Evolutionary conservation across 345 rosid genomes (phyloP), one percentile per base, ranked within the genome.

Genomic region (Citrus medica): DNA sequence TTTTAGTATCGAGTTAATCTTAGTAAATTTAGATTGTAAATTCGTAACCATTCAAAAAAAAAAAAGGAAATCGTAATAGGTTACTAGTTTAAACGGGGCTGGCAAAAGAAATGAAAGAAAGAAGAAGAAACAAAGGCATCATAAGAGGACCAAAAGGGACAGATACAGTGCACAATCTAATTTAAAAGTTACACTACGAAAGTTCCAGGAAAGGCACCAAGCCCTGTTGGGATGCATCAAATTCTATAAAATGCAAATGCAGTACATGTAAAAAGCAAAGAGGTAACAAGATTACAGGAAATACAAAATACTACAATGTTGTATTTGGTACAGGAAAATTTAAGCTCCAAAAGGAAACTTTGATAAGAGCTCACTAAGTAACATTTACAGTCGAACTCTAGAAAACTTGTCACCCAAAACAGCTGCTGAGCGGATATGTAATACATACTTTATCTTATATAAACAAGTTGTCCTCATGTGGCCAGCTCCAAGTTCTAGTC

Each of bases 301-400:
- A 35, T 66, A 35, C 63, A 16, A 64, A 75, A 27, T 32, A 17
- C 55, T 30, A 25, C 35, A 27, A 27, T 62, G 22, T 63, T 46
- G 28, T 63, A 27, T 35, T 10, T 42, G 42, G 53, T 75, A 75
- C 62, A 64, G 16, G 73, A 78, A 67, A 59, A 84, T 55, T 63
- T 67, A 81, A 78, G 51, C 72, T 62, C 64, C 9, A 35, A 53
- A 53, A 33, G 53, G 32, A 58, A 71, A 72, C 77, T 21, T 24
- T 42, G 58, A 27, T 10, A 35, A 19, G 69, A 76, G 77, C 78
- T 65, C 84, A 73, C 28, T 1, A 28, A 22, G 71, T 78, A 79
- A 22, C 59, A 84, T 87, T 83, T 83, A 85, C 90, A 85, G 61
- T 14, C 64, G 72, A 81, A 61, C 76, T 75, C 83, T 66, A 33